phyloP scores from a whole-genome alignment of 148 eudicot genomes.

The Vaccinium vitisidaea region DNA sequence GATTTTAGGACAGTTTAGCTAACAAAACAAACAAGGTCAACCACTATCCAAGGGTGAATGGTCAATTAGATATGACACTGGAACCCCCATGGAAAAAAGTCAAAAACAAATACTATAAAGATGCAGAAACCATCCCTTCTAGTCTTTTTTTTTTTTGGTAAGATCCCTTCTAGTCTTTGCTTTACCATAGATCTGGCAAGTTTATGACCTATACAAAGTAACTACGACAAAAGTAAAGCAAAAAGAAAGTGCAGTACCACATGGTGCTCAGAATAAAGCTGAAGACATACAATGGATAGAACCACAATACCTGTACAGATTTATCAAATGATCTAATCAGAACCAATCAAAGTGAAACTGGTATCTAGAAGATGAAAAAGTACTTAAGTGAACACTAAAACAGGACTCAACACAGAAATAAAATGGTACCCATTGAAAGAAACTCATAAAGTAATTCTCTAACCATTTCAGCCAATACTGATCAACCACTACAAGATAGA shows the following conservation, averaged over 20 bases:
- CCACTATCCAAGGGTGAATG: background rate
- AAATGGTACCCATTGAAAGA: background rate
- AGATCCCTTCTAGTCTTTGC: background rate
- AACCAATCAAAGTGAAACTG: background rate
- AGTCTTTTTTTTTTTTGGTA: too few relatives aligned
- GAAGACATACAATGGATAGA: constrained; percentile 82
- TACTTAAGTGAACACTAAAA: background rate
- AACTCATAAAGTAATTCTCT: background rate
- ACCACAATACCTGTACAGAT: constrained; percentile 77
- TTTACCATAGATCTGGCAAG: background rate
- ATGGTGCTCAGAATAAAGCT: constrained; percentile 85
- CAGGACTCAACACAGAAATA: background rate
- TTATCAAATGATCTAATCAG: constrained; percentile 14
- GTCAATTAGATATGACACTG: background rate
- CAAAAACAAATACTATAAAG: background rate
- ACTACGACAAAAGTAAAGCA: background rate
- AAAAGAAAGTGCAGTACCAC: constrained; percentile 51
- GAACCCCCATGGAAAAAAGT: background rate
- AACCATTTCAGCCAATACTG: background rate
- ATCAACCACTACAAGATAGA: background rate
- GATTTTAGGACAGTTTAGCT: background rate
- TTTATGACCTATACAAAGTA: background rate
- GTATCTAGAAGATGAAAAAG: background rate
- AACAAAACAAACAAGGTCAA: background rate
- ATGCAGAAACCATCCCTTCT: constrained; percentile 4